A percentile compares a stretch with the other conserved stretches of the same genome.
Evolutionary conservation across 2,329 filamentous ascomycete genomes (phyloP).

Genomic region (Aspergillus uvarum): DNA sequence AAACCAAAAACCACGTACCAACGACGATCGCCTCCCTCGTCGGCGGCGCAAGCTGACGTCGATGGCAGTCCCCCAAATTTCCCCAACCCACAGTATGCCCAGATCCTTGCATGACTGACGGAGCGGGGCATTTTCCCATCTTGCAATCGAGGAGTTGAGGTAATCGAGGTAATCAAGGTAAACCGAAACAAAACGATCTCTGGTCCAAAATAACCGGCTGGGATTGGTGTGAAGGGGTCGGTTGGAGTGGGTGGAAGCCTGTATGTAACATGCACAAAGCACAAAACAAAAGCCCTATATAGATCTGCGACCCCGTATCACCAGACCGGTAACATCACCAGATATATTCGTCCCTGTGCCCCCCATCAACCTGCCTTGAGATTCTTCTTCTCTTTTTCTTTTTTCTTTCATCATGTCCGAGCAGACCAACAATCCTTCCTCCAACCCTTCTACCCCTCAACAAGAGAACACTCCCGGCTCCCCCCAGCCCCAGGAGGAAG

Average conservation of each 20-base stretch:
- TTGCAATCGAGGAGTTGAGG: neutral
- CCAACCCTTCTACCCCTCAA: neutral
- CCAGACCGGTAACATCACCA: neutral
- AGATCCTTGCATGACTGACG: neutral
- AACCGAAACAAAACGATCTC: neutral
- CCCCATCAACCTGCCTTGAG: neutral
- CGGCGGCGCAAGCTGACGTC: neutral
- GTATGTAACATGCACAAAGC: neutral
- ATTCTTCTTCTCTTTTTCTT: neutral
- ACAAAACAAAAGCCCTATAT: neutral
- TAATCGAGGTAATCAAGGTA: neutral
- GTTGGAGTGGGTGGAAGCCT: neutral
- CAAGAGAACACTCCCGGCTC: neutral
- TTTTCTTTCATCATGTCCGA: neutral
- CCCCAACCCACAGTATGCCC: neutral
- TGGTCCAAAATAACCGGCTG: neutral
- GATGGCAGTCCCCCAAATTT: neutral
- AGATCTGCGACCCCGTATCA: neutral
- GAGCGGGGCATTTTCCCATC: neutral
- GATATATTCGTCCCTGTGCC: neutral
- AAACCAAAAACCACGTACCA: too few relatives aligned
- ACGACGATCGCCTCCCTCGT: neutral
- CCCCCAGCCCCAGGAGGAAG: neutral
- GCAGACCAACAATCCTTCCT: neutral
- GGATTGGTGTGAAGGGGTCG: neutral